These are phyloP conservation scores for Sordariomycetes sp. DNA, from an alignment of 2,329 filamentous ascomycete genomes.

Conservation along the genomic window DNA sequence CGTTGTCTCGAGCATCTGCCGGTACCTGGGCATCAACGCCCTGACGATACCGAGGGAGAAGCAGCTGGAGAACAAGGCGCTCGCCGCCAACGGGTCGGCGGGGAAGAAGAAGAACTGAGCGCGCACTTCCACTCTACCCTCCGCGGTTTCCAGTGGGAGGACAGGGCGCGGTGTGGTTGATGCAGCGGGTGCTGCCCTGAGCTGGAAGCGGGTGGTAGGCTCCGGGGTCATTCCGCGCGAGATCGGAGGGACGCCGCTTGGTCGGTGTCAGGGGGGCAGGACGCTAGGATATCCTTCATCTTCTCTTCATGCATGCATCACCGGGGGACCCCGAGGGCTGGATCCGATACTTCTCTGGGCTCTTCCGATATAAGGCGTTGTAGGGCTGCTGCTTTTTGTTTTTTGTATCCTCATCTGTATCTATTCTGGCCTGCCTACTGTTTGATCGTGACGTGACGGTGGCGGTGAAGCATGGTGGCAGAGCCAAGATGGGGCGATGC, in stretches of 20 bases:
- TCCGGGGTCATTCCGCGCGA: background rate
- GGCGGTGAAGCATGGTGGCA: no score
- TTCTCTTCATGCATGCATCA: background rate
- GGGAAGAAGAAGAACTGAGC: slow-evolving; percentile 1
- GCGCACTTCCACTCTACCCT: no score
- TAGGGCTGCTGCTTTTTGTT: background rate
- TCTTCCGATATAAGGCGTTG: background rate
- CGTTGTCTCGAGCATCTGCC: slow-evolving; percentile 83
- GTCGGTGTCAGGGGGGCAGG: background rate
- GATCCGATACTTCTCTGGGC: background rate
- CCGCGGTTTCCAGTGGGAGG: background rate
- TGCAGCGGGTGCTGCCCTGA: background rate
- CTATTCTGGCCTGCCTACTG: background rate
- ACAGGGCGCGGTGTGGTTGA: background rate
- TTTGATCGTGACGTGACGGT: no score
- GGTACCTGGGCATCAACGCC: slow-evolving; percentile 86
- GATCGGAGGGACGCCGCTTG: background rate
- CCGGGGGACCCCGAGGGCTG: background rate
- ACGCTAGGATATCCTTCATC: background rate
- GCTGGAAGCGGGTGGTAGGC: background rate
- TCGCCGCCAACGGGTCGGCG: background rate
- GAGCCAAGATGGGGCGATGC: no score
- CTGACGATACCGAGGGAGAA: slow-evolving; percentile 66
- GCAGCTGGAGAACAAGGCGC: slow-evolving; percentile 36
- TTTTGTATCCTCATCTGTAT: background rate